These are phyloP conservation scores for Pyrenula massariospora DNA, from an alignment of 495 filamentous ascomycete species.

Conservation along the genomic window DNA sequence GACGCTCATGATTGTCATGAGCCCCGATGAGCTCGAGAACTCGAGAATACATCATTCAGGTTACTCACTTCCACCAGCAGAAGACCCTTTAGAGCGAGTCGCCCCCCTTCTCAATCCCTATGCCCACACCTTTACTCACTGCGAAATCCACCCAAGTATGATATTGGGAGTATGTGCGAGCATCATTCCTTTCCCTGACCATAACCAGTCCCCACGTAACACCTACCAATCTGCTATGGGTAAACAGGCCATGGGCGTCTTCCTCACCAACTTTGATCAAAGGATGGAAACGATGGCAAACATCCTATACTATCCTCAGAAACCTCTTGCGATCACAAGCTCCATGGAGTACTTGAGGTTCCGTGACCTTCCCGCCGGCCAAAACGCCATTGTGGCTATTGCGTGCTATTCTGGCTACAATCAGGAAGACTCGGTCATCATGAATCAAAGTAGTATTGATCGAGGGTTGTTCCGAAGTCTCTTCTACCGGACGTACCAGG, in stretches of 20 bases:
- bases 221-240: constrained; percentile 99
- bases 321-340: constrained; percentile 87
- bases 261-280: constrained; percentile 87
- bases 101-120: constrained; percentile 72
- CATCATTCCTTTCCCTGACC: constrained; percentile 99
- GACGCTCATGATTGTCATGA: constrained; percentile 98
- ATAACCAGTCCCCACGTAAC: constrained; percentile 97
- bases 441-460: constrained; percentile 99
- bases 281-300: constrained; percentile 99
- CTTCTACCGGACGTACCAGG: constrained; percentile 94
- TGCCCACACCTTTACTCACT: constrained; percentile 88
- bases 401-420: constrained; percentile 98
- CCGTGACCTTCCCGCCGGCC: constrained; percentile 89
- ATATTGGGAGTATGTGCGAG: constrained; percentile 94
- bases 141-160: constrained; percentile 99
- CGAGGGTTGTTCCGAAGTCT: constrained; percentile 93
- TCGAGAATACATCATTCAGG: constrained; percentile 53
- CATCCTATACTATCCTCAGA: constrained; percentile 97
- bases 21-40: constrained; percentile 81
- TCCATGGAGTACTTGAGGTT: constrained; percentile 99
- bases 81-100: constrained; percentile 67
- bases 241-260: constrained; percentile 99
- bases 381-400: constrained; percentile 98
- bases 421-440: constrained; percentile 99
- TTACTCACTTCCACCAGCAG: constrained; percentile 47